Base-by-base conservation (phyloP, 768 basidiomycete species). In the Plicaturopsis crispa region DNA sequence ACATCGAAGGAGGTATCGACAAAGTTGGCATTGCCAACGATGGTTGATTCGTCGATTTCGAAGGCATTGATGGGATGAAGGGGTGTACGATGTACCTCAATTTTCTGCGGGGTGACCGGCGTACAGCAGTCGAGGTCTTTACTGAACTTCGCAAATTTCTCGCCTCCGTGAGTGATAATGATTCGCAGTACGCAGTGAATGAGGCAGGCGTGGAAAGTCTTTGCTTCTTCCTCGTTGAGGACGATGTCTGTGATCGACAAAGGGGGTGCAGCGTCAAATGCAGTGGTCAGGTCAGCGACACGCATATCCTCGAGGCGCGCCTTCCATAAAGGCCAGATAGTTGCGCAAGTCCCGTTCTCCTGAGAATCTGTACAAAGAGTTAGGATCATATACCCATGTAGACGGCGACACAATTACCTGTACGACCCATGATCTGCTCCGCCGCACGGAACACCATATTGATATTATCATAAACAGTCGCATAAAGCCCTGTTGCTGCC, bases 281-380 rank as follows among this genome's bases (percentile, higher is more conserved):
- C 14, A 0, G 32, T n/a, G 5, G 52, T 28, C 6, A 61, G 44
- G 3, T 57, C 46, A 0, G 36, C 18, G 0, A 55, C 42, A 5
- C 43, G 24, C 46, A 66, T 45, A 34, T 63, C 52, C 4, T 57
- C 48, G 1, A 41, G 0, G 0, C 8, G 24, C 1, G 59, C 63
- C 1, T 51, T 44, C 12, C 38, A 57, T 0, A 67, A 46, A 0
- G 53, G 49, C 6, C 49, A 51, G 0, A 60, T 38, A 0, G 65
- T 66, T 2, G 55, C 56, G 42, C 61, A 63, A 0, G 64, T 66
- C 0, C 64, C 62, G 42, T 62, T 66, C 34, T 63, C 56, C 24
- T 57, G 56, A 1, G 61, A 31, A 44, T 59, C 57, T 52, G 43
- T 13, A 24, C 24, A 20, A 5, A 28, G 14, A 11, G 17, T 38